Evolutionary conservation across 2,329 filamentous ascomycete species (phyloP), one percentile per base, ranked within the genome.

Genomic region (Kalaharituber pfeilii): DNA sequence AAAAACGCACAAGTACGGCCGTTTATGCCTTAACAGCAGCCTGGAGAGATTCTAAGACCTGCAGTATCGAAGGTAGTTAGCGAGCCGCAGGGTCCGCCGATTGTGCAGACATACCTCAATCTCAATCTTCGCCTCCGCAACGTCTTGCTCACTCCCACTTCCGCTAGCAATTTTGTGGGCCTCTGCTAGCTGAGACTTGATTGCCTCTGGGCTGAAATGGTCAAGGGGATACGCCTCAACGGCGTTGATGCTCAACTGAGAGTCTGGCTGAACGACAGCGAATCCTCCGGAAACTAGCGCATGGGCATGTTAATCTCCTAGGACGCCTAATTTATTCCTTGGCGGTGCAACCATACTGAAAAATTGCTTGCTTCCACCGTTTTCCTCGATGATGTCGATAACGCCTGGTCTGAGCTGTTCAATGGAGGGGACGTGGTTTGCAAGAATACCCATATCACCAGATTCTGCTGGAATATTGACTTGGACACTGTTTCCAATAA

Each of bases 81-180:
- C 25, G 28, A 11, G 9, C 9, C 33, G 26, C 30, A 11, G 27
- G 18, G 50, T 9, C 13, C 24, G 26, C 15, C 8, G 6, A n/a
- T 44, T 26, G 8, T 39, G 18, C 11, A 15, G 42, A 65, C 75
- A 69, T 72, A 94, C 89, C 86, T 98, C 91, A 65, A 98, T 74
- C 78, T 96, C 89, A 70, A 98, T 89, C 80, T 95, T 96, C 64
- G 91, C 91, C 80, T 98, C 91, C 62, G 89, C 89, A 72, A 96
- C 85, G 68, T 96, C 91, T 74, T 87, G 82, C 79, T 95, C 91
- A 71, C 86, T 95, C 67, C 89, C 91, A 68, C 76, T 80, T 67
- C 91, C 91, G 70, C 73, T 80, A 66, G 82, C 87, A 68, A 96
- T 82, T 81, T 95, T 96, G 74, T 94, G 86, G 62, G 88, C 87